These are phyloP conservation scores for Irpex sp. DNA, from an alignment of 1,284 basidiomycete species.

Conservation along the genomic window DNA sequence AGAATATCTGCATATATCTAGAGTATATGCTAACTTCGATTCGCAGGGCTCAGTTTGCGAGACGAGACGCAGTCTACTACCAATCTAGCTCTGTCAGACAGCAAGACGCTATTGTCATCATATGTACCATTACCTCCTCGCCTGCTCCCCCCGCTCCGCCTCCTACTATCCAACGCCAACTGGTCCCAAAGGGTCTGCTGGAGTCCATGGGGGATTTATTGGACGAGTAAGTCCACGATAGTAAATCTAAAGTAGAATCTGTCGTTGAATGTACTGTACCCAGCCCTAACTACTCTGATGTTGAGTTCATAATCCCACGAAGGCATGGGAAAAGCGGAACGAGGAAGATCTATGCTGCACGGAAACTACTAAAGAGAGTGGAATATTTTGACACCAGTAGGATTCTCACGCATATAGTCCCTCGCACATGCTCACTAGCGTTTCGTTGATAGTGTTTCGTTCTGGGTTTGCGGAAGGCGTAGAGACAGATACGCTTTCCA, in stretches of 20 bases:
- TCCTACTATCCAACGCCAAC: constrained; percentile 42
- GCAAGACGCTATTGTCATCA: constrained; percentile 69
- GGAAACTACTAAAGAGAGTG: constrained; percentile 62
- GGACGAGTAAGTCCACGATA: constrained; percentile 45
- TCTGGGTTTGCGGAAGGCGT: constrained; percentile 60
- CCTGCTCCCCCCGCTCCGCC: constrained; percentile 50
- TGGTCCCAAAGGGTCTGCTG: constrained; percentile 60
- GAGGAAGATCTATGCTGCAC: constrained; percentile 61
- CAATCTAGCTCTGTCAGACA: constrained; percentile 50
- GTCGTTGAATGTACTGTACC: neutral
- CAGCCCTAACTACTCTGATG: constrained; percentile 71
- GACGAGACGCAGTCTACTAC: constrained; percentile 72
- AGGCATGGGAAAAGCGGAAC: constrained; percentile 35
- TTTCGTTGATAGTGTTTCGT: constrained; percentile 52
- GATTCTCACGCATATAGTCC: neutral
- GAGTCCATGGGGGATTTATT: constrained; percentile 71
- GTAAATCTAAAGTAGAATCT: neutral
- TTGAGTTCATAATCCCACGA: constrained; percentile 69
- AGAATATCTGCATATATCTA: constrained; percentile 12
- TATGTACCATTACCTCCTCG: constrained; percentile 75
- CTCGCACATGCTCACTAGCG: neutral
- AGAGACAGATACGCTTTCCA: constrained; percentile 20
- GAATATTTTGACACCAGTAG: constrained; percentile 76
- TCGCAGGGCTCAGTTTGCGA: constrained; percentile 84
- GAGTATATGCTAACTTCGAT: constrained; percentile 68